A percentile compares a stretch with the other conserved stretches of the same genome.
Conservation (phyloP, 2,329 filamentous ascomycete genomes). For the Exophiala sideris region DNA sequence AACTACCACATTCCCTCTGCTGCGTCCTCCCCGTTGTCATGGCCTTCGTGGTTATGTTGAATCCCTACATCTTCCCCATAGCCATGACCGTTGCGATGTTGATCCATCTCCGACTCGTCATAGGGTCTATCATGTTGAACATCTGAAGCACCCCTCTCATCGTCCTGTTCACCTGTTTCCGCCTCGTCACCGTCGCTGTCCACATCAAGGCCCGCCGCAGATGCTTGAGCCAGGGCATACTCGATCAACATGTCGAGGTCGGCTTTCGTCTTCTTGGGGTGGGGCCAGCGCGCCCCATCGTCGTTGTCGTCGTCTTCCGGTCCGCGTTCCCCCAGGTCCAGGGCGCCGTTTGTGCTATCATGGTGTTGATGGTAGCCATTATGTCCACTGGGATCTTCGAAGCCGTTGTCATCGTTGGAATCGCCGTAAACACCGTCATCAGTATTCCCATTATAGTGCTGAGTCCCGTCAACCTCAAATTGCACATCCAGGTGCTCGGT, state of each 20-base stretch:
- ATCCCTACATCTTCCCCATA: not conserved
- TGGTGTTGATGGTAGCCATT: not conserved
- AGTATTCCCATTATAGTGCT: not conserved
- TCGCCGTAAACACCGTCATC: not conserved
- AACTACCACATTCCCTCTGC: not conserved
- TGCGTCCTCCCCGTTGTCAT: not conserved
- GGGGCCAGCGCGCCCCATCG: not conserved
- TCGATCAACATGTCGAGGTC: not conserved
- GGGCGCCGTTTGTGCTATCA: not conserved
- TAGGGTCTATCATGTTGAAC: not conserved
- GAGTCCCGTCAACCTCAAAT: not conserved
- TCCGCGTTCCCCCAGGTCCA: not conserved
- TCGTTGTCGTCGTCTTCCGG: not conserved
- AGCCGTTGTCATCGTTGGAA: not conserved
- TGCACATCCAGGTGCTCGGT: not conserved
- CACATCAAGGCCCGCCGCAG: not conserved
- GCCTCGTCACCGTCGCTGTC: not conserved
- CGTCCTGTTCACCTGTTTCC: not conserved
- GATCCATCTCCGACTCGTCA: not conserved
- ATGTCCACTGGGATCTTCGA: too few relatives aligned
- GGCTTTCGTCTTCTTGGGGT: not conserved
- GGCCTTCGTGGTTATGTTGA: not conserved
- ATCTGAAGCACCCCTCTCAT: not conserved
- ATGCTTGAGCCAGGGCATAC: not conserved
- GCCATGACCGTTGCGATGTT: not conserved